Evolutionary conservation across 179 eudicot species (phyloP).

Genomic region (Carnegiea gigantea): DNA sequence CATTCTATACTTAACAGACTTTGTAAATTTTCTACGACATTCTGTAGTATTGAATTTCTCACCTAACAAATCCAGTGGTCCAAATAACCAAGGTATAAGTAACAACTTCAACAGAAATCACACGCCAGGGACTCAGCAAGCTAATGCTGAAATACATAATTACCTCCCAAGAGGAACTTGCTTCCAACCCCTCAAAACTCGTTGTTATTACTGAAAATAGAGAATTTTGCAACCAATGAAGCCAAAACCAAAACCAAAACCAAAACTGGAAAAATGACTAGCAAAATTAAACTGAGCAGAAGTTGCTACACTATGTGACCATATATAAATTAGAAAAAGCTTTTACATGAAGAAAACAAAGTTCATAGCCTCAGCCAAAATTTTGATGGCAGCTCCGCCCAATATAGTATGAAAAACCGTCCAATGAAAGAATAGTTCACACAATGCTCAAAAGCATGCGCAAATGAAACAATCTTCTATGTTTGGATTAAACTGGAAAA

Average conservation of each 20-base stretch:
- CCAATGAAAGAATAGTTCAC: slow-evolving; percentile 6
- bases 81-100: not conserved
- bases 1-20: not conserved
- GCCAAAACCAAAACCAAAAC: not conserved
- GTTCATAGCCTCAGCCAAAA: not conserved
- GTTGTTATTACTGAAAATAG: not conserved
- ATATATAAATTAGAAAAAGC: not conserved
- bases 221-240: not conserved
- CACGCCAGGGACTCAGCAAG: not conserved
- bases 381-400: not conserved
- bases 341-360: slow-evolving; percentile 4
- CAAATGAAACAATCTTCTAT: slow-evolving; percentile 18
- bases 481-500: slow-evolving; percentile 4
- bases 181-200: not conserved
- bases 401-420: not conserved
- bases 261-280: not conserved
- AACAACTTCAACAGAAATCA: not conserved
- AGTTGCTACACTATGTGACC: not conserved
- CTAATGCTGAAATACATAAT: not conserved
- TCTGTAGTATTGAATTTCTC: too few relatives aligned
- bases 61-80: not conserved
- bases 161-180: not conserved
- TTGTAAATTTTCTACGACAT: not conserved
- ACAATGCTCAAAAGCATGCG: not conserved
- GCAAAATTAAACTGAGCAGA: not conserved